Base-by-base conservation (phyloP, 306 rosid species). In the Fagus crenata region DNA sequence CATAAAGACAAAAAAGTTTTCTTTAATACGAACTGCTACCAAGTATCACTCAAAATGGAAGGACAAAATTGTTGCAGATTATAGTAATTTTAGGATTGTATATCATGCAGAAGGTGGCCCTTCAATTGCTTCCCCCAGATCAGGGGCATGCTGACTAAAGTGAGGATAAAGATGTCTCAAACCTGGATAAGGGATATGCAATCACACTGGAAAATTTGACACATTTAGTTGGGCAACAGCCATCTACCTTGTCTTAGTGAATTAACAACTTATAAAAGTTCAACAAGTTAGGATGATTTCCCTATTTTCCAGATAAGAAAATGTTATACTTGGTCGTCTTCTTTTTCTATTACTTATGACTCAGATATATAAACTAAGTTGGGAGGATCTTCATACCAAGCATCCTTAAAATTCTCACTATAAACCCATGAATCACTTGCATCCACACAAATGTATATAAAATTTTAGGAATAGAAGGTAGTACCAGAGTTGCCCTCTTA, bases 401-500 rank as follows among this genome's bases (percentile, higher is more conserved):
- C 61, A 55, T 28, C 63, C 36, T 56, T 31, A 56, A 56, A 7
- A 56, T 56, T 22, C 31, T 22, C 33, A 22, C 63, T 18, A 56
- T 13, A 56, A 56, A 56, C 18, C 55, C 55, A 51, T 13, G 55
- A 56, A 56, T 17, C 31, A 1, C 36, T 12, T 33, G 7, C n/a
- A 31, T 32, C 17, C 32, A 60, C 33, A 32, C 40, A 32, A 4
- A 60, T 0, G 6, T 11, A 33, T 33, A 60, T 9, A 6, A 60
- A 32, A 32, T 32, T 60, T 60, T 31, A 60, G 33, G 67, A 4
- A 31, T 60, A 60, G 33, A 60, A 60, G 0, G 17, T 49, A 22
- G 49, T 11, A 53, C 4, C 32, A 58, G 69, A 18, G 18, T 18
- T 33, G 22, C 40, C 51, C 53, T 81, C 83, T 74, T 84, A 90